Evolutionary conservation across 108 stramenopile genomes (phyloP).

Genomic region (Fragilariopsis cylindrus): DNA sequence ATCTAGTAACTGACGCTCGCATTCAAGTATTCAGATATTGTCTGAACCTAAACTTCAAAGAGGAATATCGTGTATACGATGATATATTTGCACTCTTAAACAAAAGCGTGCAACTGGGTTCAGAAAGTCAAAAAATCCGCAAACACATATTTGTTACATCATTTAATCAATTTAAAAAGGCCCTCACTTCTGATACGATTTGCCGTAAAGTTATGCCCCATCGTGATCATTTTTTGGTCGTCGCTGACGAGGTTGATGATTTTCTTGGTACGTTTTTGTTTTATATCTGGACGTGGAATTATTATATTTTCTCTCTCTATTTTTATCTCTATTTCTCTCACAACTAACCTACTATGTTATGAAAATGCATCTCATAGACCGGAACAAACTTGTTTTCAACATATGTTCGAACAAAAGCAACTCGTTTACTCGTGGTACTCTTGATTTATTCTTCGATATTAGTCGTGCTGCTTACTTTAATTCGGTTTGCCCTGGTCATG

Average conservation of each 20-base stretch:
- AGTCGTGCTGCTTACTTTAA: constrained; percentile 26
- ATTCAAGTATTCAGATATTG: constrained; percentile 38
- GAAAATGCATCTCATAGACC: background rate
- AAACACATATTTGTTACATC: constrained; percentile 37
- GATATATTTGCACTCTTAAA: constrained; percentile 41
- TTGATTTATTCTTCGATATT: constrained; percentile 33
- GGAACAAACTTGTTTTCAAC: constrained; percentile 44
- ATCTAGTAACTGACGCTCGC: constrained; percentile 33
- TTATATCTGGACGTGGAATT: background rate
- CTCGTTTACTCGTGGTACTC: constrained; percentile 25
- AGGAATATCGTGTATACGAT: constrained; percentile 37
- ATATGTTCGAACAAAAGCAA: constrained; percentile 40
- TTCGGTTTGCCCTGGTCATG: background rate
- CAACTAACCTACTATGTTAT: background rate
- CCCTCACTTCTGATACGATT: constrained; percentile 29
- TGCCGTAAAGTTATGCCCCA: constrained; percentile 30
- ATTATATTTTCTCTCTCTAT: background rate
- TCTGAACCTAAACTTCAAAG: constrained; percentile 34
- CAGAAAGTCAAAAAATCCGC: constrained; percentile 3
- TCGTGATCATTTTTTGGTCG: constrained; percentile 28
- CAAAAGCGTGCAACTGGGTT: constrained; percentile 19
- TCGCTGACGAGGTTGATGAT: constrained; percentile 29
- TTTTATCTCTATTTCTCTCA: background rate
- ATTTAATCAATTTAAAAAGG: constrained; percentile 42
- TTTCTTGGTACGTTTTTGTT: constrained; percentile 9